Conservation (phyloP, 441 rosid species). For the Mallotus repandus region DNA sequence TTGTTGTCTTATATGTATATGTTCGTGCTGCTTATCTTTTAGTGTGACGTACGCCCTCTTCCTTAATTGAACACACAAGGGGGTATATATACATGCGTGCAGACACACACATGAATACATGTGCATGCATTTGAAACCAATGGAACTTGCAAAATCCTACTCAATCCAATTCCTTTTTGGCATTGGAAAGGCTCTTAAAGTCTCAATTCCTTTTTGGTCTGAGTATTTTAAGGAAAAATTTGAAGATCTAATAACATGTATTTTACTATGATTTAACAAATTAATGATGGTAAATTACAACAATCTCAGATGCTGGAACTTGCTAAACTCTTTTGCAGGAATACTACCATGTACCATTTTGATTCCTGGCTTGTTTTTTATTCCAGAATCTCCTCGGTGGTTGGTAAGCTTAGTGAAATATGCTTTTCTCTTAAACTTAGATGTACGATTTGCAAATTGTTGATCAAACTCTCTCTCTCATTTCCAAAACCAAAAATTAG, state of each 20-base stretch:
- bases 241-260: background rate
- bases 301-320: constrained; percentile 4
- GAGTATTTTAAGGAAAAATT: too few species aligned
- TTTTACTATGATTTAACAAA: constrained; percentile 2
- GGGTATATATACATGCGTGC: background rate
- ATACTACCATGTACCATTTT: constrained; percentile 71
- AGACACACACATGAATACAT: background rate
- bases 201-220: too few species aligned
- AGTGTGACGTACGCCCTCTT: background rate
- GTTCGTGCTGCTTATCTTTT: background rate
- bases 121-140: background rate
- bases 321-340: constrained; percentile 46
- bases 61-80: background rate
- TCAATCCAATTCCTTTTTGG: too few species aligned
- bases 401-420: constrained; percentile 50
- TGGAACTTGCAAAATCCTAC: background rate
- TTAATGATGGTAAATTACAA: background rate
- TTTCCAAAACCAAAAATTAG: constrained; percentile 34
- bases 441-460: background rate
- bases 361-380: constrained; percentile 84
- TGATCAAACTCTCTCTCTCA: constrained; percentile 1
- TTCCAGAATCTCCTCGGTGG: constrained; percentile 97
- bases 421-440: constrained; percentile 12
- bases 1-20: background rate
- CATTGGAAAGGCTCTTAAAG: too few species aligned